phyloP scores from a whole-genome alignment of 768 basidiomycete species.

The Paxillus rubicundulus region DNA sequence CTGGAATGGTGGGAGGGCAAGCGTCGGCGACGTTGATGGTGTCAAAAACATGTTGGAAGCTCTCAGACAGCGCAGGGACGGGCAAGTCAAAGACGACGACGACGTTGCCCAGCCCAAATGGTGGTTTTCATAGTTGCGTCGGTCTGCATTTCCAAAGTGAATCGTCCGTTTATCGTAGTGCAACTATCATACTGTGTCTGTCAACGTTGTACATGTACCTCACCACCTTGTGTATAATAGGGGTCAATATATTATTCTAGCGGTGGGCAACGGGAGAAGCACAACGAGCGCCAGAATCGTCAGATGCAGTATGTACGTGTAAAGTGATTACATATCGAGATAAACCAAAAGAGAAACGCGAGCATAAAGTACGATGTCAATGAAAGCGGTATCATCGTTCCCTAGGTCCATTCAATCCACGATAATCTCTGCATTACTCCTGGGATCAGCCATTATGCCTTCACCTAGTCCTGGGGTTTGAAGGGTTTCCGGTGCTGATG shows the following conservation, averaged over 20 bases:
- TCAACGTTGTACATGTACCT: no score
- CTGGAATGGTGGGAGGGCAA: conserved; percentile 65
- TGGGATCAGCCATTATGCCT: neutral
- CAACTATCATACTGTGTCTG: neutral
- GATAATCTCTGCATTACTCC: neutral
- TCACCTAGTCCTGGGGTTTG: neutral
- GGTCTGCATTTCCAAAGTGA: neutral
- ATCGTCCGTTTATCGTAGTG: neutral
- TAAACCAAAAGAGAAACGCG: neutral
- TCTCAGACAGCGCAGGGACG: conserved; percentile 64
- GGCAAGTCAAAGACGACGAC: conserved; percentile 47
- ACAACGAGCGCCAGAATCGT: neutral
- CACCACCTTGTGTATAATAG: no score
- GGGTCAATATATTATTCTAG: no score
- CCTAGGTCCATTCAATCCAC: neutral
- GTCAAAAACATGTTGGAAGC: conserved; percentile 67
- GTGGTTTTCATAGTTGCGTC: conserved; percentile 44
- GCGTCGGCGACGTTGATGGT: conserved; percentile 65
- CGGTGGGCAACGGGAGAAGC: neutral
- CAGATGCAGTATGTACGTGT: neutral
- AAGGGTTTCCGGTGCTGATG: no score
- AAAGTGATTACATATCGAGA: neutral
- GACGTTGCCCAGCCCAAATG: conserved; percentile 49
- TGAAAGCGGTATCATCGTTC: neutral
- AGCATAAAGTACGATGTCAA: neutral